Conservation (phyloP, 2,329 filamentous ascomycete genomes). For the Sodiomyces alkalinus region DNA sequence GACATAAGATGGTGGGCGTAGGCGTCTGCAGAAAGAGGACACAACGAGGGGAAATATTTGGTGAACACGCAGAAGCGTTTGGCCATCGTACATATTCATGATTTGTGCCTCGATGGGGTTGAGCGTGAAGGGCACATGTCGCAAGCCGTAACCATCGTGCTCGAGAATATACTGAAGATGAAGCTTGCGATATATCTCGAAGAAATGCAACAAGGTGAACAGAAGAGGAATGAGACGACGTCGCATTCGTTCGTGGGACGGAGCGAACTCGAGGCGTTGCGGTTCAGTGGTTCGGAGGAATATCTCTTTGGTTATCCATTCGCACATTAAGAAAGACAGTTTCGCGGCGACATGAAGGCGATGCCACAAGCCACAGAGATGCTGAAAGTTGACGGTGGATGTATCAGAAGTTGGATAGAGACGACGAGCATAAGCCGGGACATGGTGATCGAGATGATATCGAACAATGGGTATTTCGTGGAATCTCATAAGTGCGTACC, state of each 20-base stretch:
- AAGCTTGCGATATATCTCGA: slow-evolving; percentile 46
- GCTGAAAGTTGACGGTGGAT: slow-evolving; percentile 37
- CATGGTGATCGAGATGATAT: slow-evolving; percentile 42
- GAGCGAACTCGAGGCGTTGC: slow-evolving; percentile 40
- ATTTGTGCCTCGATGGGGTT: slow-evolving; percentile 48
- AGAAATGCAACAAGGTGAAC: slow-evolving; percentile 54
- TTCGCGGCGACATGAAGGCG: slow-evolving; percentile 49
- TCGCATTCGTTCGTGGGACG: slow-evolving; percentile 48
- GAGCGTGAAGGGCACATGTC: slow-evolving; percentile 37
- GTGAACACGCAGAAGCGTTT: slow-evolving; percentile 46
- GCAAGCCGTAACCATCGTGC: slow-evolving; percentile 34
- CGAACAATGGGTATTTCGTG: slow-evolving; percentile 48
- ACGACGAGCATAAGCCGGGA: slow-evolving; percentile 44
- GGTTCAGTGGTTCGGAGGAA: slow-evolving; percentile 42
- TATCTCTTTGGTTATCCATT: slow-evolving; percentile 51
- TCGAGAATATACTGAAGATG: slow-evolving; percentile 41
- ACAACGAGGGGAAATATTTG: slow-evolving; percentile 50
- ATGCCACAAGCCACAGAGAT: slow-evolving; percentile 51
- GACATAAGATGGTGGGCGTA: slow-evolving; percentile 49
- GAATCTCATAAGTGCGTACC: slow-evolving; percentile 42
- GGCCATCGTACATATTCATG: slow-evolving; percentile 50
- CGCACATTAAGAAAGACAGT: slow-evolving; percentile 44
- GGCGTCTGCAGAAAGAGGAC: slow-evolving; percentile 45
- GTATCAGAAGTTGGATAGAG: slow-evolving; percentile 40
- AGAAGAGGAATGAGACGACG: slow-evolving; percentile 46